Evolutionary conservation across 768 basidiomycete species (phyloP).

Genomic region (Lactarius tabidus): DNA sequence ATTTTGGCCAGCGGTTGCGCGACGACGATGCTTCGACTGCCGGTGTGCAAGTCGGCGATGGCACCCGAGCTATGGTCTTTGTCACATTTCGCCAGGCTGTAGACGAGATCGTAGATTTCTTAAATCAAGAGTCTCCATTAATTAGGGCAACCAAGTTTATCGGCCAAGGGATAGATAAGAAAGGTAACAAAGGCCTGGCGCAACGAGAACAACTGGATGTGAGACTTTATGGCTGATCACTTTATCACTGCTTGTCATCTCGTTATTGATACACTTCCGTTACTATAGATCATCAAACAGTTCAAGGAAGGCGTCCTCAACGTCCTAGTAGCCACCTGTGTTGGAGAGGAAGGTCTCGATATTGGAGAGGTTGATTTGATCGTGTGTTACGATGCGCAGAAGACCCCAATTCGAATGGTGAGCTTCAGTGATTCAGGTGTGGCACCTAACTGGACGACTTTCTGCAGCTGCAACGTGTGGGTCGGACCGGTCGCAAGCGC

Average conservation of each 20-base stretch:
- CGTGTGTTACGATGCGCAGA: conserved; percentile 94
- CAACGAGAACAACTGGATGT: conserved; percentile 93
- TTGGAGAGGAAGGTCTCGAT: conserved; percentile 97
- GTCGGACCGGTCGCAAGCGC: conserved; percentile 91
- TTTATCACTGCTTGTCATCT: conserved; percentile 7
- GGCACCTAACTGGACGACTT: background rate
- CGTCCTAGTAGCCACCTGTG: conserved; percentile 90
- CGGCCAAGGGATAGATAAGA: conserved; percentile 83
- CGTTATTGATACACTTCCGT: background rate
- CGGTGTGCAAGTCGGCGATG: conserved; percentile 26
- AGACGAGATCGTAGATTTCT: conserved; percentile 79
- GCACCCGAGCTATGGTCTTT: conserved; percentile 89
- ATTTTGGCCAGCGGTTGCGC: conserved; percentile 60
- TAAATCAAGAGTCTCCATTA: conserved; percentile 73
- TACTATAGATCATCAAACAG: conserved; percentile 66
- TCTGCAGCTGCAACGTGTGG: conserved; percentile 86
- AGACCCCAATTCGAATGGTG: conserved; percentile 95
- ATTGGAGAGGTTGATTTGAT: conserved; percentile 97
- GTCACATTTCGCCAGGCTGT: conserved; percentile 87
- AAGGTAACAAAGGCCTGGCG: conserved; percentile 80
- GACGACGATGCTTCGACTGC: conserved; percentile 16
- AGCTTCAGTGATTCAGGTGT: conserved; percentile 25
- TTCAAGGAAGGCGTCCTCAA: conserved; percentile 90
- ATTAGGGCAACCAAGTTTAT: conserved; percentile 84
- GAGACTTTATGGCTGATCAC: conserved; percentile 21